Conservation (phyloP, 129 eudicot species). For the Rutidosis leptorrhynchoides region DNA sequence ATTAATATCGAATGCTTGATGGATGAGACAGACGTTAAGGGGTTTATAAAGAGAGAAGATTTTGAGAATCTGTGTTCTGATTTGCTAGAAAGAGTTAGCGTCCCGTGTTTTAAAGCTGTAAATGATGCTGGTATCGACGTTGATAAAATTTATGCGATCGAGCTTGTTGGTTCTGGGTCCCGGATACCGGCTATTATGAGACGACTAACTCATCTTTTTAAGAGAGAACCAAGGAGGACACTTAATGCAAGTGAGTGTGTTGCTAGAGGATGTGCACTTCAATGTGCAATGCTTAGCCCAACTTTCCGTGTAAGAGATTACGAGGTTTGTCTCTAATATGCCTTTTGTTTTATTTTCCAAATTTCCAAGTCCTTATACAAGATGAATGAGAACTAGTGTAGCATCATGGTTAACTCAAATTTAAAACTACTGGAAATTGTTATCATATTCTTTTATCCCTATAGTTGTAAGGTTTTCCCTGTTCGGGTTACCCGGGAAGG, state of each 20-base stretch:
- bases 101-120: constrained; percentile 81
- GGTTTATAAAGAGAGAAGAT: constrained; percentile 86
- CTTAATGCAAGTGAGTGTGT: constrained; percentile 99
- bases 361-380: neutral
- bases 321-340: constrained; percentile 55
- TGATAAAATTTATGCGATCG: constrained; percentile 69
- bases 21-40: constrained; percentile 97
- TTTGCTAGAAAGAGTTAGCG: constrained; percentile 56
- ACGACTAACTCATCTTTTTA: constrained; percentile 47
- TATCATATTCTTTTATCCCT: no score
- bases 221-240: constrained; percentile 71
- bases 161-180: constrained; percentile 98
- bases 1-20: constrained; percentile 89
- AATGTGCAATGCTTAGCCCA: constrained; percentile 98
- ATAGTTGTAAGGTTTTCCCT: no score
- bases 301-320: constrained; percentile 82
- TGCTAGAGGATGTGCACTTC: constrained; percentile 98
- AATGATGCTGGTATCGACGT: constrained; percentile 52
- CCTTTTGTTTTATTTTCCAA: neutral
- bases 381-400: neutral
- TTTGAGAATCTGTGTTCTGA: constrained; percentile 71
- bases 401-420: neutral
- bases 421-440: neutral
- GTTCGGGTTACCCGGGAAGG: no score
- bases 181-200: constrained; percentile 78